phyloP scores from a whole-genome alignment of 768 basidiomycete species.

The Lactifluus rugatus region DNA sequence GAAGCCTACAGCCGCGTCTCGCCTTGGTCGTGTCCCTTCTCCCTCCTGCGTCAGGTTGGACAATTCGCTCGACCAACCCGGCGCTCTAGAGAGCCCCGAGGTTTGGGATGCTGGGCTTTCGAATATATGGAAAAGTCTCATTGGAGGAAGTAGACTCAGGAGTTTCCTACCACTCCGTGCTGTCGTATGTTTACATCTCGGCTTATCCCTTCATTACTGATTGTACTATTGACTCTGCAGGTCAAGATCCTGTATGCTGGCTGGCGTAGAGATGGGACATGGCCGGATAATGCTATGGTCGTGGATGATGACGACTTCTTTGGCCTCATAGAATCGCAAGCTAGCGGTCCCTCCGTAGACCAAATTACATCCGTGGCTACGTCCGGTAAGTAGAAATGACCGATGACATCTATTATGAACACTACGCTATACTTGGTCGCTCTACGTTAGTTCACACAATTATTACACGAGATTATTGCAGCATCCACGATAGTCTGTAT shows the following conservation, averaged over 20 bases:
- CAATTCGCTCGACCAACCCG: constrained; percentile 37
- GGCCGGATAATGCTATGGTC: constrained; percentile 46
- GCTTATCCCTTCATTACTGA: constrained; percentile 8
- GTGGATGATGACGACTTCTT: constrained; percentile 19
- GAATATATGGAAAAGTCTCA: constrained; percentile 55
- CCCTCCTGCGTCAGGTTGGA: constrained; percentile 33
- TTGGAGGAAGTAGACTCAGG: constrained; percentile 48
- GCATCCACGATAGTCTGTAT: neutral
- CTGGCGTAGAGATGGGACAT: constrained; percentile 69
- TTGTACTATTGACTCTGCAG: constrained; percentile 31
- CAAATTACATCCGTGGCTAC: neutral
- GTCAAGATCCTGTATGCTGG: constrained; percentile 64
- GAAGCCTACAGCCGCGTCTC: constrained; percentile 22
- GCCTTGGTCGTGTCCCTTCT: constrained; percentile 20
- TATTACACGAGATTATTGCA: neutral
- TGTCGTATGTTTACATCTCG: constrained; percentile 40
- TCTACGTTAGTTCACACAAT: neutral
- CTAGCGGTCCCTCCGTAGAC: neutral
- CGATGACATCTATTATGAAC: neutral
- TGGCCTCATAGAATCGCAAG: neutral
- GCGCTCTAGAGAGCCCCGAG: constrained; percentile 39
- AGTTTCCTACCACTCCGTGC: constrained; percentile 50
- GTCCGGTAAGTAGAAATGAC: neutral
- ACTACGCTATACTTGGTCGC: neutral
- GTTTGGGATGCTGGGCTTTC: constrained; percentile 50